phyloP scores from a whole-genome alignment of 331 rosid genomes.

The Saraca asoca region DNA sequence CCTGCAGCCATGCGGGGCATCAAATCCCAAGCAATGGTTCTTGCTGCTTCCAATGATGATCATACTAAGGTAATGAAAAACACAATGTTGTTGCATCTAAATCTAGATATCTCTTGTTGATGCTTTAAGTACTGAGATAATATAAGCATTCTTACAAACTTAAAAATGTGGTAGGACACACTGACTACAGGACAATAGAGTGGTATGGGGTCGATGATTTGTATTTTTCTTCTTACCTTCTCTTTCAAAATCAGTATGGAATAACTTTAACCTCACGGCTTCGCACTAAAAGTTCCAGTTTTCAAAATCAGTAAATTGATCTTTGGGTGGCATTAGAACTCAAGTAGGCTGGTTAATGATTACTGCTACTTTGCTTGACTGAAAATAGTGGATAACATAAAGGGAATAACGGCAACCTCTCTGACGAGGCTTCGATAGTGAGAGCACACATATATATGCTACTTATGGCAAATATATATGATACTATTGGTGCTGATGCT shows the following conservation, averaged over 20 bases:
- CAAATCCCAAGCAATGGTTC: constrained; percentile 95
- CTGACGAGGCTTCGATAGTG: constrained; percentile 2
- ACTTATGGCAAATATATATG: background rate
- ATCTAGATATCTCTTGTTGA: background rate
- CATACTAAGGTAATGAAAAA: constrained; percentile 55
- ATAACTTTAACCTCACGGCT: background rate
- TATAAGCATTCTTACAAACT: background rate
- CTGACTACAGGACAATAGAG: background rate
- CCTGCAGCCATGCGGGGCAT: constrained; percentile 85
- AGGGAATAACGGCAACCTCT: background rate
- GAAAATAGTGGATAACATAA: background rate
- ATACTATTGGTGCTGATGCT: too few relatives aligned
- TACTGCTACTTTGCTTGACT: constrained; percentile 2
- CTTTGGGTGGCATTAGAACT: background rate
- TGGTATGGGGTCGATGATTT: too few relatives aligned
- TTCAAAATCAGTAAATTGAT: constrained; percentile 3
- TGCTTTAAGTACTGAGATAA: constrained; percentile 16
- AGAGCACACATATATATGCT: background rate
- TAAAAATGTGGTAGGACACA: constrained; percentile 1
- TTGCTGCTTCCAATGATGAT: constrained; percentile 77
- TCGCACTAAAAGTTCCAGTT: constrained; percentile 5
- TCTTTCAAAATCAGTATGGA: constrained; percentile 15
- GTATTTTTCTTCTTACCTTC: background rate
- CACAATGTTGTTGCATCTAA: background rate
- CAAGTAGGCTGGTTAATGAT: constrained; percentile 5